Percentiles rank a stretch among this genome's conserved stretches.
These are phyloP conservation scores for Sarcodon aspratus DNA, from an alignment of 768 basidiomycete genomes.

Conservation along the genomic window DNA sequence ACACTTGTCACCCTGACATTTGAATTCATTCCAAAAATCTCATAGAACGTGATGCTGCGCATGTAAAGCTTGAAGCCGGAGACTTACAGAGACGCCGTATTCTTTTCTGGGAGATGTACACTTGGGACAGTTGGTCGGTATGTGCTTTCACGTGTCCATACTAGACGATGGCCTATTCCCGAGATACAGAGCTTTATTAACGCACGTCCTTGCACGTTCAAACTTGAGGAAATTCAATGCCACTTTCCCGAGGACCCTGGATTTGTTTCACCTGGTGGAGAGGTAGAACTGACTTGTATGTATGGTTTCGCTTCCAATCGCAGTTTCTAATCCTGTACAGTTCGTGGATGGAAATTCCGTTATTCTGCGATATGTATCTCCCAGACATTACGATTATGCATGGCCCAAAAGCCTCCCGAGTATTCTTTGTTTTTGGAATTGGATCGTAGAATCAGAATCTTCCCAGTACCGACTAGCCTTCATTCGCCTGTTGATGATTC, in stretches of 20 bases:
- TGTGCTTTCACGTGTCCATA: slow-evolving; percentile 6
- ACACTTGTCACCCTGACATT: background rate
- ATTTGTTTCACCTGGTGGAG: slow-evolving; percentile 18
- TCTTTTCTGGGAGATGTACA: slow-evolving; percentile 43
- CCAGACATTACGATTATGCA: slow-evolving; percentile 28
- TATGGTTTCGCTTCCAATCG: background rate
- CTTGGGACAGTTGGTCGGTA: slow-evolving; percentile 39
- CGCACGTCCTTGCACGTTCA: slow-evolving; percentile 37
- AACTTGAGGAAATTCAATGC: slow-evolving; percentile 38
- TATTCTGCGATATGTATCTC: slow-evolving; percentile 35
- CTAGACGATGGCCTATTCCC: background rate
- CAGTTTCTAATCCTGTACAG: slow-evolving; percentile 4
- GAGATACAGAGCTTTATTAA: slow-evolving; percentile 30
- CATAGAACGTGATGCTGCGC: slow-evolving; percentile 38
- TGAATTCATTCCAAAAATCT: background rate
- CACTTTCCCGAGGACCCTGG: slow-evolving; percentile 36
- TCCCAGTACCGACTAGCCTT: slow-evolving; percentile 32
- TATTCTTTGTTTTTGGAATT: slow-evolving; percentile 36
- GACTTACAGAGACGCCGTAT: slow-evolving; percentile 35
- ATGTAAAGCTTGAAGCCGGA: slow-evolving; percentile 31
- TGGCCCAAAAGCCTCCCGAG: slow-evolving; percentile 18
- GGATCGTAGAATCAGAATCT: slow-evolving; percentile 40
- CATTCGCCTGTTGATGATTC: slow-evolving; percentile 22
- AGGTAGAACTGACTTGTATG: slow-evolving; percentile 33
- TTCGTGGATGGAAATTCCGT: slow-evolving; percentile 29